Base-by-base conservation (phyloP, 176 grass and related monocot genomes). In the Guadua angustifolia region DNA sequence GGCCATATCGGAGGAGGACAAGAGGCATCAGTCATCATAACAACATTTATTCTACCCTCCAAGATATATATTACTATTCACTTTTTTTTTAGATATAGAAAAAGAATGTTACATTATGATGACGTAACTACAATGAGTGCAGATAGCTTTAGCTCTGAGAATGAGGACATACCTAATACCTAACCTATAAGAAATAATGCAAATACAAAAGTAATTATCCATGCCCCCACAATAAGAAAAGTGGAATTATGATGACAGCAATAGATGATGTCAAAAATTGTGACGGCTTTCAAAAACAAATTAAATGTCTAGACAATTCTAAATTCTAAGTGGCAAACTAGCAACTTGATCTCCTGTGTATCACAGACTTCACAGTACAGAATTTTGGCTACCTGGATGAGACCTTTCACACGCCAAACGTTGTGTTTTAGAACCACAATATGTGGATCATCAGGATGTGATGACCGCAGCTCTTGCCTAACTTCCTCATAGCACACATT, bases 351-450 rank as follows among this genome's bases (percentile, higher is more conserved):
- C 52, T 68, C 74, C 38, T 5, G 3, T 4, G 3, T 14, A 47
- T 44, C 61, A 25, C 44, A 45, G 44, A 12, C 44, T 45, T 11
- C 9, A 45, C 39, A 44, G 59, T 53, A 60, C 8, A 83, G 42
- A 80, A 29, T 7, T 87, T 75, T 68, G 2, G 49, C 12, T 87
- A 91, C 94, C 94, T 97, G 94, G 49, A 97, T 97, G 77, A 97
- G 67, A 59, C 94, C 94, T 85, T 97, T 97, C 74, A 97, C 89
- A 15, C 94, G 94, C 94, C 94, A 97, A 51, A 97, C 91, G 24
- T 97, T 92, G 86, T 97, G 94, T 75, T 94, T 97, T 9, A 97
- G 88, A 80, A 97, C 85, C 80, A 96, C 91, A 46, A 97, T 88
- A 13, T 88, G 91, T 40, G 91, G 80, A 88, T 97, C 94, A 84